A percentile compares a stretch with the other conserved stretches of the same genome.
These are phyloP conservation scores for Dictyostelium purpureum DNA, from an alignment of 78 protist genomes.

Conservation along the genomic window DNA sequence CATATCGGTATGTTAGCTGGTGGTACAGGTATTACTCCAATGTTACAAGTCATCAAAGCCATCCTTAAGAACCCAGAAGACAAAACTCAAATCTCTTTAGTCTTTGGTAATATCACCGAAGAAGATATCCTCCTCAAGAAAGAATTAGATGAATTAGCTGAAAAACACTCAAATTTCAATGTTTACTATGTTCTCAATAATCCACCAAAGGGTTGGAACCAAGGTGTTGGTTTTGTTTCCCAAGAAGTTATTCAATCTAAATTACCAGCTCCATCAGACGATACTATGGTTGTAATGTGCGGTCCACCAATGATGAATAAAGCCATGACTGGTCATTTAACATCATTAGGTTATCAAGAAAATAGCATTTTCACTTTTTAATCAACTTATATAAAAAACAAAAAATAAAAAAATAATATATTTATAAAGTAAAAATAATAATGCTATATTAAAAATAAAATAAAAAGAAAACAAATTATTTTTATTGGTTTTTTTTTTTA, in stretches of 20 bases:
- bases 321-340: constrained; percentile 79
- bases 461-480: neutral
- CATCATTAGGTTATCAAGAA: constrained; percentile 10
- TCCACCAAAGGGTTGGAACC: constrained; percentile 67
- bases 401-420: neutral
- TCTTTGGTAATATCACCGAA: constrained; percentile 83
- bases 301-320: constrained; percentile 91
- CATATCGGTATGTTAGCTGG: constrained; percentile 87
- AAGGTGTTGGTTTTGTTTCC: constrained; percentile 71
- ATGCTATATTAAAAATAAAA: neutral
- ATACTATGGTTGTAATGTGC: constrained; percentile 72
- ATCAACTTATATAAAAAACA: too few relatives aligned
- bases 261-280: constrained; percentile 48
- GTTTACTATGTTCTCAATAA: constrained; percentile 70
- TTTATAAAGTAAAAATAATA: neutral
- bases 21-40: constrained; percentile 94
- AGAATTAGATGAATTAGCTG: constrained; percentile 52
- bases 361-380: constrained; percentile 36
- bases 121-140: constrained; percentile 80
- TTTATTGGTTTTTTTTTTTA: too few relatives aligned
- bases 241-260: constrained; percentile 37
- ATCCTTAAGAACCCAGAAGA: constrained; percentile 70
- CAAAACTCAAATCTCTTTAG: constrained; percentile 67
- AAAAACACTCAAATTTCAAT: constrained; percentile 37
- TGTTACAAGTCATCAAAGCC: constrained; percentile 86